Percentiles rank a stretch among this genome's conserved stretches.
These are phyloP conservation scores for Populus nigra DNA, from an alignment of 345 rosid genomes.

Conservation along the genomic window DNA sequence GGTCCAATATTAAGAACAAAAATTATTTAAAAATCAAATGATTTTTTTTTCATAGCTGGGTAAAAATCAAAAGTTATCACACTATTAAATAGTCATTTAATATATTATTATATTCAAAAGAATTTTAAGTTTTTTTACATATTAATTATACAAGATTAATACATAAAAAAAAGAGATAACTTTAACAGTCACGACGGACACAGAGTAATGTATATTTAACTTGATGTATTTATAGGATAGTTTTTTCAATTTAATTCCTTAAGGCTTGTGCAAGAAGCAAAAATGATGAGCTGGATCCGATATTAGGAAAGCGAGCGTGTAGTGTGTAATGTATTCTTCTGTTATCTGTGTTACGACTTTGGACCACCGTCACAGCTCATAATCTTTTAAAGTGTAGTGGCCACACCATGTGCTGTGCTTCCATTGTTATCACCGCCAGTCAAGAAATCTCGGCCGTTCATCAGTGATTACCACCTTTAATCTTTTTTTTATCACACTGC, in stretches of 20 bases:
- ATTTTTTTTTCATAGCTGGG: no score
- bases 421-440: background rate
- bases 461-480: background rate
- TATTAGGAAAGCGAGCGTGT: slow-evolving; percentile 21
- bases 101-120: no score
- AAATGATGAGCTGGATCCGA: slow-evolving; percentile 47
- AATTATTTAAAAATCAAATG: no score
- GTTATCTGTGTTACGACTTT: slow-evolving; percentile 25
- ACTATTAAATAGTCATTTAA: no score
- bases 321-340: background rate
- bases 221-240: background rate
- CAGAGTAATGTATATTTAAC: no score
- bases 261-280: slow-evolving; percentile 34
- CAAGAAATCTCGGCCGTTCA: slow-evolving; percentile 15
- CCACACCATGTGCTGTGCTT: slow-evolving; percentile 9
- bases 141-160: no score
- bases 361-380: slow-evolving; percentile 65
- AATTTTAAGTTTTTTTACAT: no score
- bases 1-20: no score
- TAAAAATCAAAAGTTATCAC: no score
- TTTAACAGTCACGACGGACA: no score
- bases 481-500: background rate
- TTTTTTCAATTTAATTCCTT: background rate
- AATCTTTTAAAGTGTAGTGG: background rate
- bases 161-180: no score